Evolutionary conservation across 1,284 basidiomycete species (phyloP).

Genomic region (Apiotrichum akiyoshidainum): DNA sequence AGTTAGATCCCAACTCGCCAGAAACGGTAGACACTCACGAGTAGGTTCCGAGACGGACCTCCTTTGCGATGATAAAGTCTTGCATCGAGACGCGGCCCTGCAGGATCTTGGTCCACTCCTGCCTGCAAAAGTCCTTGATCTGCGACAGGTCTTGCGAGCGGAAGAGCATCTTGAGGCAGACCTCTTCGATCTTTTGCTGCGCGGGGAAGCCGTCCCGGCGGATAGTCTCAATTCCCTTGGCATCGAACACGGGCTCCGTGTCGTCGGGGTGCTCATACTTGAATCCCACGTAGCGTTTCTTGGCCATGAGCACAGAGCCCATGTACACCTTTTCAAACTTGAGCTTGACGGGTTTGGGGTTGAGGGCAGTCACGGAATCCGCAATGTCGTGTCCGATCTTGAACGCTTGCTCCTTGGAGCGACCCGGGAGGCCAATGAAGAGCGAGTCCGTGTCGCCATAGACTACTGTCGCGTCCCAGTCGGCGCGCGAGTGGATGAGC

Average conservation of each 20-base stretch:
- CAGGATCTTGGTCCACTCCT: slow-evolving; percentile 80
- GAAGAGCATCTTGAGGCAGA: slow-evolving; percentile 84
- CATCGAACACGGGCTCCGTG: slow-evolving; percentile 77
- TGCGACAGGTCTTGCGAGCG: slow-evolving; percentile 79
- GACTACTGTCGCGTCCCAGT: slow-evolving; percentile 88
- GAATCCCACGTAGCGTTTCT: slow-evolving; percentile 95
- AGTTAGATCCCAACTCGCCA: slow-evolving; percentile 7
- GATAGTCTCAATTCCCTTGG: slow-evolving; percentile 97
- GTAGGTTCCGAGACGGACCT: slow-evolving; percentile 87
- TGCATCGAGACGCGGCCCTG: slow-evolving; percentile 75
- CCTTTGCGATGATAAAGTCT: slow-evolving; percentile 92
- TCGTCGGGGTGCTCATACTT: slow-evolving; percentile 86
- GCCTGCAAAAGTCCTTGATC: slow-evolving; percentile 83
- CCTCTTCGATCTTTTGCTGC: slow-evolving; percentile 84
- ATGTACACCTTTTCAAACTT: slow-evolving; percentile 99
- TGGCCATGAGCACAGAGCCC: slow-evolving; percentile 87
- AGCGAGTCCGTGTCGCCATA: slow-evolving; percentile 99
- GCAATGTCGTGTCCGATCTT: slow-evolving; percentile 88
- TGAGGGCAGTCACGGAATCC: slow-evolving; percentile 75
- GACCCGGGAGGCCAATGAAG: slow-evolving; percentile 84
- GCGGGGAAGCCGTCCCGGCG: slow-evolving; percentile 84
- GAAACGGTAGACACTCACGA: slow-evolving; percentile 57
- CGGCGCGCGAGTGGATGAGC: slow-evolving; percentile 68
- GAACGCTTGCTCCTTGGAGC: slow-evolving; percentile 90
- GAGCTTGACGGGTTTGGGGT: slow-evolving; percentile 87